Percentiles rank a stretch among this genome's conserved stretches.
Conservation (phyloP, 768 basidiomycete genomes). For the Omphalotus guepiniiformis region DNA sequence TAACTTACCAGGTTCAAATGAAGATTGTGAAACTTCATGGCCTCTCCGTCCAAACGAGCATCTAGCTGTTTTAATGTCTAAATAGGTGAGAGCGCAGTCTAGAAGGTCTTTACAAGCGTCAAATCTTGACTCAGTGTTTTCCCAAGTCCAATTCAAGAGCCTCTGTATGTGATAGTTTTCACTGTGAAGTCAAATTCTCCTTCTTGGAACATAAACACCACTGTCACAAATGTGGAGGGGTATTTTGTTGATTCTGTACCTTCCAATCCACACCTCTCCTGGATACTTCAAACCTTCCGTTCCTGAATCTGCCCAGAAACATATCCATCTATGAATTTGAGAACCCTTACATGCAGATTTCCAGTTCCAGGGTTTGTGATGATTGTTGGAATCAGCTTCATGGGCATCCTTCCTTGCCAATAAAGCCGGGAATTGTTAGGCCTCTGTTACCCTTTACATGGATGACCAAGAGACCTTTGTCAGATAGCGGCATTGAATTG, state of each 20-base stretch:
- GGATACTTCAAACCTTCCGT: slow-evolving; percentile 64
- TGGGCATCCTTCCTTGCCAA: slow-evolving; percentile 45
- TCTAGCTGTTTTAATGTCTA: slow-evolving; percentile 70
- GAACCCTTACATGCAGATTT: slow-evolving; percentile 56
- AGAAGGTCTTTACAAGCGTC: too few relatives aligned
- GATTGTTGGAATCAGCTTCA: slow-evolving; percentile 75
- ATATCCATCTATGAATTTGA: slow-evolving; percentile 55
- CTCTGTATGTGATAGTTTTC: slow-evolving; percentile 65
- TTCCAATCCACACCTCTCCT: slow-evolving; percentile 58
- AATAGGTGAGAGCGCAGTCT: slow-evolving; percentile 43
- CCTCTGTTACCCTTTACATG: too few relatives aligned
- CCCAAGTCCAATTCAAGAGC: slow-evolving; percentile 59
- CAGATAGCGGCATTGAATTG: too few relatives aligned
- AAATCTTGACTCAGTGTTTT: slow-evolving; percentile 16
- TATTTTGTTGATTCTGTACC: slow-evolving; percentile 67
- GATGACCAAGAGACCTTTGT: too few relatives aligned
- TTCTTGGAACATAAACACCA: slow-evolving; percentile 77
- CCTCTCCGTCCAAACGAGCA: slow-evolving; percentile 57
- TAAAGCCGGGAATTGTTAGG: slow-evolving; percentile 32
- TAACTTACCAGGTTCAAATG: too few relatives aligned
- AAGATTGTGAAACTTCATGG: too few relatives aligned
- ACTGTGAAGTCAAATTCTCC: slow-evolving; percentile 61
- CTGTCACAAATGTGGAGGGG: slow-evolving; percentile 80
- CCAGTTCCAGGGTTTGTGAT: slow-evolving; percentile 64
- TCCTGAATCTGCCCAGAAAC: slow-evolving; percentile 68